phyloP scores from a whole-genome alignment of 1,284 basidiomycete genomes.

The Fistulina hepatica region DNA sequence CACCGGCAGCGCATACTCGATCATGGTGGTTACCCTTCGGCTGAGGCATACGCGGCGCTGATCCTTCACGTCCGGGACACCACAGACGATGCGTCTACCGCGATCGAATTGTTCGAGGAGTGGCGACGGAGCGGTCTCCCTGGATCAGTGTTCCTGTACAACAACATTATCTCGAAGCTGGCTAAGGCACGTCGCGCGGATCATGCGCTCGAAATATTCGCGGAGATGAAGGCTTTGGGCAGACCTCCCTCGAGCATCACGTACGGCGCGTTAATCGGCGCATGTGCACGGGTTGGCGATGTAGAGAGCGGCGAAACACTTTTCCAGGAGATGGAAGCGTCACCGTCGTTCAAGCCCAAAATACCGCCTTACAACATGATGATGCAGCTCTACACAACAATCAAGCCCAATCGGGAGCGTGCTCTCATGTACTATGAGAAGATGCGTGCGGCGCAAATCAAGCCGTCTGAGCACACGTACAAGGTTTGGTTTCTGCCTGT shows the following conservation, averaged over 20 bases:
- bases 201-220: slow-evolving; percentile 76
- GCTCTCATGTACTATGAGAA: slow-evolving; percentile 72
- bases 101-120: slow-evolving; percentile 77
- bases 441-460: slow-evolving; percentile 53
- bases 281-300: slow-evolving; percentile 91
- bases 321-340: slow-evolving; percentile 76
- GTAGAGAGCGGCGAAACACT: slow-evolving; percentile 71
- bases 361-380: slow-evolving; percentile 97
- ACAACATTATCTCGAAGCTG: slow-evolving; percentile 92
- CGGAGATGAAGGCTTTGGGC: slow-evolving; percentile 64
- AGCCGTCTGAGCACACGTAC: slow-evolving; percentile 84
- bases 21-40: slow-evolving; percentile 67
- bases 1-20: slow-evolving; percentile 75
- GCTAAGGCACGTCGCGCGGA: slow-evolving; percentile 89
- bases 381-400: slow-evolving; percentile 95
- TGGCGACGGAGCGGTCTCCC: slow-evolving; percentile 56
- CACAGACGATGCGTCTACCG: slow-evolving; percentile 86
- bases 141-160: slow-evolving; percentile 84
- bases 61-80: slow-evolving; percentile 84
- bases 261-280: slow-evolving; percentile 91
- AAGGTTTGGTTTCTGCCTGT: slow-evolving; percentile 43
- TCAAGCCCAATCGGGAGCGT: slow-evolving; percentile 73
- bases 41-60: slow-evolving; percentile 86
- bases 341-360: slow-evolving; percentile 73
- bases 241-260: slow-evolving; percentile 79